Conservation (phyloP, 352 stramenopile species). For the Phytophthora brassicae region DNA sequence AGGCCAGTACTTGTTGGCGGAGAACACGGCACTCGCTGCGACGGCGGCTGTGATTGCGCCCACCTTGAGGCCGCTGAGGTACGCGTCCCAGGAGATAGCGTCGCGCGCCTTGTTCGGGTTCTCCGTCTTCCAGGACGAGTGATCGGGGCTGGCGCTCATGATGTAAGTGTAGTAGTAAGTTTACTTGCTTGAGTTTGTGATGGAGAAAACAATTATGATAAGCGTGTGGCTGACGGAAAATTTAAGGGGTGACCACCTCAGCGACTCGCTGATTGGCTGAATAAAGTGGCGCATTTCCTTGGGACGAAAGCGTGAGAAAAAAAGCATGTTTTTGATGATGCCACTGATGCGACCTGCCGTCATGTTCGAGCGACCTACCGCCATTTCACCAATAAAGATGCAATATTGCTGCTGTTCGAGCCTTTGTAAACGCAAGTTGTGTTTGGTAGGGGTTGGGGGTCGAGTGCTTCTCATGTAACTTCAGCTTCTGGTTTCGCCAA, state of each 20-base stretch:
- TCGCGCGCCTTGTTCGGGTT: slow-evolving; percentile 62
- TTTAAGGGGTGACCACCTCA: too few species aligned
- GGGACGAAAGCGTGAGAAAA: slow-evolving; percentile 19
- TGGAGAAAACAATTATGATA: slow-evolving; percentile 16
- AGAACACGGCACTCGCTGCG: slow-evolving; percentile 30
- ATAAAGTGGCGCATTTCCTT: slow-evolving; percentile 18
- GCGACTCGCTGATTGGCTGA: slow-evolving; percentile 18
- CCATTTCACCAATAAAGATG: background rate
- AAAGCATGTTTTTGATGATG: background rate
- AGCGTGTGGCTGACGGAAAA: slow-evolving; percentile 16
- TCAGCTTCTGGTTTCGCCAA: too few species aligned
- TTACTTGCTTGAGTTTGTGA: slow-evolving; percentile 11
- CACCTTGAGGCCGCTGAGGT: slow-evolving; percentile 55
- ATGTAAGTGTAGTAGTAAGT: too few species aligned
- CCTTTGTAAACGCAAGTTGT: too few species aligned
- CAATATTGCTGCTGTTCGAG: too few species aligned
- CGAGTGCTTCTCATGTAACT: too few species aligned
- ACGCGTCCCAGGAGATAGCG: slow-evolving; percentile 72
- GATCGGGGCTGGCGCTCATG: slow-evolving; percentile 26
- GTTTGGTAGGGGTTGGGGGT: too few species aligned
- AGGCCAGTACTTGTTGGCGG: slow-evolving; percentile 61
- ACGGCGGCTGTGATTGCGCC: slow-evolving; percentile 37
- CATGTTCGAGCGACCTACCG: background rate
- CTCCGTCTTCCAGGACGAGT: slow-evolving; percentile 33
- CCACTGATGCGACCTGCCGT: background rate